Base-by-base conservation (phyloP, 2,329 filamentous ascomycete genomes). In the Penicillium griseofulvum region DNA sequence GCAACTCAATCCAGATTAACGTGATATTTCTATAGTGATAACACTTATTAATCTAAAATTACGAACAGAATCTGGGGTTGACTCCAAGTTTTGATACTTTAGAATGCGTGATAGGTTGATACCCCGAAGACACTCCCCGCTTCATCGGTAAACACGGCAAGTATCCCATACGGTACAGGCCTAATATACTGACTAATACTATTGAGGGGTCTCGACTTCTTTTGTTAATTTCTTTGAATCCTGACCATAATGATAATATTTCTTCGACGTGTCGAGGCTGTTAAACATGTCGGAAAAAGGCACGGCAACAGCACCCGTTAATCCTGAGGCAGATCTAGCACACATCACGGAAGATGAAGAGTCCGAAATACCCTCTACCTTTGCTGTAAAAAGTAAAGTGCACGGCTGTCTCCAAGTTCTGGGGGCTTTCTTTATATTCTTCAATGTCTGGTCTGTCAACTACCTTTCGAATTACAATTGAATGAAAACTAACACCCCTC, bases 361-460 rank as follows among this genome's bases (percentile, higher is more conserved):
- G 11, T 19, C 12, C 2, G 34, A 39, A 31, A 5, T 19, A 24
- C 11, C 7, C 4, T 26, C 52, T 19, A 24, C 16, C 1, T 19
- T 22, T 22, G 10, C 46, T 11, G 26, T 45, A 19, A 49, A 29
- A 16, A 37, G 38, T 28, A 42, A 41, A 19, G 2, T 55, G 3
- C 48, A 39, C 5, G 53, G 47, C 14, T 62, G 54, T 46, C 36
- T 58, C 2, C 55, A 60, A 29, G 73, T 28, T 57, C 67, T 5
- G 69, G 76, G 2, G 65, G 71, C 58, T 43, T 73, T 64, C 34
- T 58, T 64, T n/a, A 54, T 65, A 14, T 58, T 59, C 14, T 58
- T 60, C 41, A 66, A 66, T 48, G 54, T 51, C 29, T 65, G 53
- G 63, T 60, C n/a, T 54, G 44, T 39, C 11, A 10, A 36, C n/a